Evolutionary conservation across 257 asterid genomes (phyloP).

Genomic region (Nicotiana noctiflora): DNA sequence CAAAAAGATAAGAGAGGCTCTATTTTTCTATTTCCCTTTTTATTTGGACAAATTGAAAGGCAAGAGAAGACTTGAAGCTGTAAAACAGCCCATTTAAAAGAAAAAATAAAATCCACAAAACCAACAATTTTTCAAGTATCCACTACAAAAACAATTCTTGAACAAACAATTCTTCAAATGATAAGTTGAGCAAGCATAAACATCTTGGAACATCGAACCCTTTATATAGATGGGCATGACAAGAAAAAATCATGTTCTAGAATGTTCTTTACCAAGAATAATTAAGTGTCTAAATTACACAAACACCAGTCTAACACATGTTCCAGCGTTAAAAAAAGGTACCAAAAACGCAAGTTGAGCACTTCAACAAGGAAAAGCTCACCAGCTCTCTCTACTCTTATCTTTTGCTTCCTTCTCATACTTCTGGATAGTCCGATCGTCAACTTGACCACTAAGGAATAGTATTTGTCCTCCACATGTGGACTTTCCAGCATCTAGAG

Average conservation of each 20-base stretch:
- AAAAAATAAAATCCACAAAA: not conserved
- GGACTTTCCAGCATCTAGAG: conserved; percentile 96
- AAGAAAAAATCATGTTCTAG: not conserved
- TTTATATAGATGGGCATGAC: not conserved
- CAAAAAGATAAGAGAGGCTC: conserved; percentile 1
- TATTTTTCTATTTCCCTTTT: not conserved
- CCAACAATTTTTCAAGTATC: not conserved
- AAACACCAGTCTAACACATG: not conserved
- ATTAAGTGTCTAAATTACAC: not conserved
- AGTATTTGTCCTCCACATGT: conserved; percentile 93
- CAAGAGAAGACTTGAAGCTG: not conserved
- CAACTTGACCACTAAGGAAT: conserved; percentile 93
- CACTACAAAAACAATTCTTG: not conserved
- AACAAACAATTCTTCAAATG: not conserved
- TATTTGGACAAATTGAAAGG: not conserved
- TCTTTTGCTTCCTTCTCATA: conserved; percentile 98
- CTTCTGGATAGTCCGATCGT: conserved; percentile 92
- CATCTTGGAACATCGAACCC: not conserved
- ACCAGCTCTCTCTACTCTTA: conserved; percentile 98
- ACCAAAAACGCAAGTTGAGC: not conserved
- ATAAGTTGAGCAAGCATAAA: too few species aligned
- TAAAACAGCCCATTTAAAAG: not conserved
- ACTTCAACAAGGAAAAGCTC: conserved; percentile 22
- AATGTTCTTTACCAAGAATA: not conserved
- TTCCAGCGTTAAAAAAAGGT: not conserved